Evolutionary conservation across 2,329 filamentous ascomycete species (phyloP), one percentile per base, ranked within the genome.

Genomic region (Exophiala bonariae): DNA sequence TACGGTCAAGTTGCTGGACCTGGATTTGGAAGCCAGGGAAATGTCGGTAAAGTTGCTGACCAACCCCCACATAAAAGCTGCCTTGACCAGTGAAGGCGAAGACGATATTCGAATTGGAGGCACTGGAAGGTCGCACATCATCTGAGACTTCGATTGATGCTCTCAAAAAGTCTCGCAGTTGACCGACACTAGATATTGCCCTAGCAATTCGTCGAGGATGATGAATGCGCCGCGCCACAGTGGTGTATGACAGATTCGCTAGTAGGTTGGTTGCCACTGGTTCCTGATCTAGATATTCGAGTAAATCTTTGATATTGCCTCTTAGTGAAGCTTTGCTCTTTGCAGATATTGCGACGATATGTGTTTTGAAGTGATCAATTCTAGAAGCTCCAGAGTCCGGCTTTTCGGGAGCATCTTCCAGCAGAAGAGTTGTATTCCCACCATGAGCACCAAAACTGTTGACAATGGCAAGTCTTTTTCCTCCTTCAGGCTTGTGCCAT

Each of bases 401-500:
- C 54, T 57, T 19, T 59, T 64, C 13, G 54, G 58, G 8, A 1
- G 50, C 57, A 14, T 73, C 69, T 48, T 69, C 65, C 0, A 73
- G n/a, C 2, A 70, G n/a, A 19, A 72, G 2, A 28, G 78, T 76
- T 0, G 82, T 83, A 63, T 87, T 87, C 6, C 85, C 85, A 43
- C 85, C 85, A 20, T 84, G 81, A 1, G 85, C 86, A 52, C 78
- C 78, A 59, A 87, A 88, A 64, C 85, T 87, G 69, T 88, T 88
- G 52, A 86, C 64, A 17, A 72, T 63, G 0, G 72, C 68, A 5
- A 65, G 63, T 2, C 77, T 64, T 43, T 66, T 65, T n/a, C 60
- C 58, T n/a, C 55, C 57, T 23, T 47, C 22, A 2, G 51, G 51
- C 1, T 63, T 53, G 8, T 56, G 45, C 70, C 72, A 77, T 0